Evolutionary conservation across 495 filamentous ascomycete species (phyloP).

Genomic region (Tuber aestivum): DNA sequence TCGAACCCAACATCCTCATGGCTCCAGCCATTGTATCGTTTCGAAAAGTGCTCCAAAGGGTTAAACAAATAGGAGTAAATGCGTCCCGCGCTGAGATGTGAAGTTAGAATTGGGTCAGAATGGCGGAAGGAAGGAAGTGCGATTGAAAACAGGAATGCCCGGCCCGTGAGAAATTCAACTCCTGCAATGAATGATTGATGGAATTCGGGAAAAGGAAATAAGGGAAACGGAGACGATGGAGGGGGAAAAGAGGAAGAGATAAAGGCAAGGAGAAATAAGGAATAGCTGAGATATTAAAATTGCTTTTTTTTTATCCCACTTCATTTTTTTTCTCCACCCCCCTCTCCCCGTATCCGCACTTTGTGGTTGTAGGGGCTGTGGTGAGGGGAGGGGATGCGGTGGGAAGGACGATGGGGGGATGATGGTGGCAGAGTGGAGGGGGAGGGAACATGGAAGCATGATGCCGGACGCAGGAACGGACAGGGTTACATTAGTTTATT

Average conservation of each 20-base stretch:
- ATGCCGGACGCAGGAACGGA: not conserved
- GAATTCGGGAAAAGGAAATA: not conserved
- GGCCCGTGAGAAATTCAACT: not conserved
- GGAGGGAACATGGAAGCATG: not conserved
- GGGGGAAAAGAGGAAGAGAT: not conserved
- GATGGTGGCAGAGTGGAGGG: not conserved
- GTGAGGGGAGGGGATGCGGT: not conserved
- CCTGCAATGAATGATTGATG: not conserved
- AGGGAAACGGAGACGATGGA: not conserved
- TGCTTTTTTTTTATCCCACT: no score
- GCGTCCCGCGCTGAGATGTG: constrained; percentile 7
- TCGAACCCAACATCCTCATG: not conserved
- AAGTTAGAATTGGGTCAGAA: not conserved
- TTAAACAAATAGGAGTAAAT: not conserved
- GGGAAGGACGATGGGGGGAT: not conserved
- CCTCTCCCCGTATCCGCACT: not conserved
- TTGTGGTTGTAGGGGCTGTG: not conserved
- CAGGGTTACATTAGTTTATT: not conserved
- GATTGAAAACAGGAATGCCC: not conserved
- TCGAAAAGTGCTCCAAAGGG: not conserved
- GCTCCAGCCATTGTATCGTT: not conserved
- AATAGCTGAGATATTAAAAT: no score
- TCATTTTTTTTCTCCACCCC: no score
- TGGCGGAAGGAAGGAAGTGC: not conserved
- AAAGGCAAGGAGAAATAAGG: not conserved